Conservation (phyloP, 306 rosid genomes). For the Vachellia pachyceras region DNA sequence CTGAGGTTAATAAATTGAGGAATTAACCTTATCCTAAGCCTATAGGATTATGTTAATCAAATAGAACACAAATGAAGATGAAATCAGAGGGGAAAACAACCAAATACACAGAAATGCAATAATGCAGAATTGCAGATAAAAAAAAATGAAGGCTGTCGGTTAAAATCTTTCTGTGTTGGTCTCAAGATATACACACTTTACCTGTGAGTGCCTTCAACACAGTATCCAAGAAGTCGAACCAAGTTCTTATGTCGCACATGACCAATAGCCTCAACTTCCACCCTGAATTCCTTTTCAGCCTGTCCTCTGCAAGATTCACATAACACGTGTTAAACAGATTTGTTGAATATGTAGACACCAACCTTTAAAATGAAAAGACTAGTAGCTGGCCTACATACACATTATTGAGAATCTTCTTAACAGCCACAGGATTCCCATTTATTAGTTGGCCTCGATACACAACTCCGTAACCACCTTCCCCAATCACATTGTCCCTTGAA, state of each 20-base stretch:
- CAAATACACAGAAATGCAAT: slow-evolving; percentile 11
- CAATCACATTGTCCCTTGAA: slow-evolving; percentile 81
- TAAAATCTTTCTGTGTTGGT: slow-evolving; percentile 21
- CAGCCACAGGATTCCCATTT: slow-evolving; percentile 89
- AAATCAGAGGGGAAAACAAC: slow-evolving; percentile 32
- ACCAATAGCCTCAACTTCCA: slow-evolving; percentile 97
- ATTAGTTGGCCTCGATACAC: slow-evolving; percentile 78
- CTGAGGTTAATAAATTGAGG: not conserved
- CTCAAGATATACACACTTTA: slow-evolving; percentile 41
- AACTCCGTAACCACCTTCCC: slow-evolving; percentile 97
- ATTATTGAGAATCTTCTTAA: slow-evolving; percentile 90
- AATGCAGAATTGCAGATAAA: too few relatives aligned
- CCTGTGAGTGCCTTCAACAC: slow-evolving; percentile 98
- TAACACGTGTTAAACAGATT: slow-evolving; percentile 28
- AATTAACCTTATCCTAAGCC: not conserved
- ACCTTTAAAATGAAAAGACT: slow-evolving; percentile 10
- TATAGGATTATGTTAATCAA: slow-evolving; percentile 18
- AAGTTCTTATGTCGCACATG: slow-evolving; percentile 93
- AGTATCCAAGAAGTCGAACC: slow-evolving; percentile 89
- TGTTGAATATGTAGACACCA: slow-evolving; percentile 29
- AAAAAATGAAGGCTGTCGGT: too few relatives aligned
- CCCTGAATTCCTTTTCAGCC: slow-evolving; percentile 94
- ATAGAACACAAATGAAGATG: slow-evolving; percentile 11
- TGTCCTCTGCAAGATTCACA: slow-evolving; percentile 70
- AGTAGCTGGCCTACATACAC: too few relatives aligned